A percentile compares a stretch with the other conserved stretches of the same genome.
These are phyloP conservation scores for Neurospora sp. DNA, from an alignment of 2,329 filamentous ascomycete species.

Conservation along the genomic window DNA sequence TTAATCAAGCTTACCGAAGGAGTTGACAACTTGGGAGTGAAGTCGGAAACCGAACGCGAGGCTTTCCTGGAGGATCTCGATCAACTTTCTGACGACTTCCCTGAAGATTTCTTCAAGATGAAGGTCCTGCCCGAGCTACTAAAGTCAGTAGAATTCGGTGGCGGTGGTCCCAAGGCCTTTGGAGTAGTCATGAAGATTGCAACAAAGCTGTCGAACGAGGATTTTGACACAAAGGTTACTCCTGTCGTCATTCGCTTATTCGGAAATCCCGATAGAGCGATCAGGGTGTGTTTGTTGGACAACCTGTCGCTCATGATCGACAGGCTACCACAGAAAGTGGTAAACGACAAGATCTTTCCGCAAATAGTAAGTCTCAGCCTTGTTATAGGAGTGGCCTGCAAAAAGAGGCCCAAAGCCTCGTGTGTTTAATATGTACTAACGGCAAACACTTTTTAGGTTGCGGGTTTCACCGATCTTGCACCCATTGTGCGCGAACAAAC, in stretches of 20 bases:
- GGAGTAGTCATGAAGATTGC: constrained; percentile 83
- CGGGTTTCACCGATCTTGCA: constrained; percentile 85
- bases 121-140: constrained; percentile 90
- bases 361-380: constrained; percentile 54
- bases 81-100: constrained; percentile 82
- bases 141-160: constrained; percentile 98
- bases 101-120: constrained; percentile 96
- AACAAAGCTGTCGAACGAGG: constrained; percentile 74
- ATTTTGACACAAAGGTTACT: constrained; percentile 75
- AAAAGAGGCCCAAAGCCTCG: background rate
- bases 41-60: constrained; percentile 73
- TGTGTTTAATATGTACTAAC: background rate
- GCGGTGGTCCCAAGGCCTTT: constrained; percentile 87
- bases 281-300: constrained; percentile 83
- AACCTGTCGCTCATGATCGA: constrained; percentile 88
- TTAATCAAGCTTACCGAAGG: constrained; percentile 87
- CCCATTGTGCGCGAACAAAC: constrained; percentile 93
- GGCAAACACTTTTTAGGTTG: constrained; percentile 44
- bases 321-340: constrained; percentile 72
- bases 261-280: constrained; percentile 79
- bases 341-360: constrained; percentile 95
- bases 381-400: background rate
- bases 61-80: constrained; percentile 82
- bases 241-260: constrained; percentile 85
- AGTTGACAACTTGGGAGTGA: constrained; percentile 85